phyloP scores from a whole-genome alignment of 768 basidiomycete species.

The Tremella fuciformis region DNA sequence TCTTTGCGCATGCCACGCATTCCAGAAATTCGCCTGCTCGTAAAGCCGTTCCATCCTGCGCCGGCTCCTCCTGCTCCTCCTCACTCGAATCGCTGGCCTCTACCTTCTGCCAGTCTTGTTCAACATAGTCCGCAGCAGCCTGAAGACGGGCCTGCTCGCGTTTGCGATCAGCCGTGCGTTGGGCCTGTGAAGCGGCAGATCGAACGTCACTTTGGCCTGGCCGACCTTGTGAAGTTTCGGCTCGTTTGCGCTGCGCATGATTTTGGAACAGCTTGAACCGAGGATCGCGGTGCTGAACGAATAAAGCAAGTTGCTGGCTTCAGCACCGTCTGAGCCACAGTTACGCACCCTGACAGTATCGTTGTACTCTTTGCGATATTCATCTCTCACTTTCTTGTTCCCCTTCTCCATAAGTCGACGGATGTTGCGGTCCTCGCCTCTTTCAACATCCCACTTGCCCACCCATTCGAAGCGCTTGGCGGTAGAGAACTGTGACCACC shows the following conservation, averaged over 20 bases:
- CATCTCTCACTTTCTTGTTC: constrained; percentile 86
- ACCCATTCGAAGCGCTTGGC: constrained; percentile 84
- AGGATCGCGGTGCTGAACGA: constrained; percentile 72
- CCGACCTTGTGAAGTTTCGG: constrained; percentile 54
- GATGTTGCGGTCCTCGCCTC: constrained; percentile 81
- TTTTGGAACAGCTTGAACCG: constrained; percentile 59
- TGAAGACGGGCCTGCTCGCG: constrained; percentile 44
- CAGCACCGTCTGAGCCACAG: background rate
- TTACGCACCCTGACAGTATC: constrained; percentile 74
- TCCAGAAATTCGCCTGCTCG: constrained; percentile 55
- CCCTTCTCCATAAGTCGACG: constrained; percentile 94
- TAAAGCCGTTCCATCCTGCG: constrained; percentile 25
- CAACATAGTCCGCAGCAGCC: constrained; percentile 60
- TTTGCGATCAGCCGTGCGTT: constrained; percentile 12
- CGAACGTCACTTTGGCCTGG: constrained; percentile 44
- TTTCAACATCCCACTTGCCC: constrained; percentile 74
- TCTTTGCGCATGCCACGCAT: constrained; percentile 90
- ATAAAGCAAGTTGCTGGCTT: constrained; percentile 42
- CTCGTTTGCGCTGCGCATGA: constrained; percentile 21
- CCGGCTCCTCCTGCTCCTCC: constrained; percentile 34
- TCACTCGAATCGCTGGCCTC: constrained; percentile 18
- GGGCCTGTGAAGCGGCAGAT: constrained; percentile 51
- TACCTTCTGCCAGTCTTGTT: constrained; percentile 86
- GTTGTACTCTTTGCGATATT: constrained; percentile 84
- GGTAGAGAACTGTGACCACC: constrained; percentile 83